Conservation (phyloP, 371 early-diverging fungal genomes). For the Nematocida sp. region DNA sequence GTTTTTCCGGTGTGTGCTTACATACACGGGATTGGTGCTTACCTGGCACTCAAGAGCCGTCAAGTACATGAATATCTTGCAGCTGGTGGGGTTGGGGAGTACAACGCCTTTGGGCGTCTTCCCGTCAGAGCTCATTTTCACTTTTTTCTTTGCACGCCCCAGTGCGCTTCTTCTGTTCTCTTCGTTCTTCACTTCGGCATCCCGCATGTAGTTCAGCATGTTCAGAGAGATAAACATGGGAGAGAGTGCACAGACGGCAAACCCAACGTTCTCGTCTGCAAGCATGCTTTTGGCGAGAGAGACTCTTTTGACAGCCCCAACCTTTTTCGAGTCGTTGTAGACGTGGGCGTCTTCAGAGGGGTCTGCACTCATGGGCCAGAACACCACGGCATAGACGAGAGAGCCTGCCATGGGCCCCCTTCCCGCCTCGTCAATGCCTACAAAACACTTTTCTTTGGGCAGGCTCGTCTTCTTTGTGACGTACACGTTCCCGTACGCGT, state of each 20-base stretch:
- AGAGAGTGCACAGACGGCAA: constrained; percentile 48
- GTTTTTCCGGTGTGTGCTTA: constrained; percentile 66
- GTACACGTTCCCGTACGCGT: constrained; percentile 19
- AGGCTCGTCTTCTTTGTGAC: constrained; percentile 22
- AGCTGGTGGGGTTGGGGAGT: background rate
- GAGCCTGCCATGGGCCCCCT: constrained; percentile 86
- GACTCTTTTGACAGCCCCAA: constrained; percentile 68
- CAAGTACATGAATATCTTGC: background rate
- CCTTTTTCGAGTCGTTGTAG: constrained; percentile 63
- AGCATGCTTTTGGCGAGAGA: constrained; percentile 68
- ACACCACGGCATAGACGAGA: constrained; percentile 62
- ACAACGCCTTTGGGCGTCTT: background rate
- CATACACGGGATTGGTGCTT: background rate
- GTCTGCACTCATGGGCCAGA: constrained; percentile 15
- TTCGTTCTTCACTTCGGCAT: background rate
- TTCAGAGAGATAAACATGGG: constrained; percentile 54
- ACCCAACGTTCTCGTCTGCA: constrained; percentile 70
- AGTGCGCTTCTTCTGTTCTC: background rate
- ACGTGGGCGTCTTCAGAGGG: background rate
- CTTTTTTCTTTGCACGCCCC: background rate
- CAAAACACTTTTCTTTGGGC: constrained; percentile 10
- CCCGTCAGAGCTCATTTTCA: background rate
- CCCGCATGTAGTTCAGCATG: constrained; percentile 60
- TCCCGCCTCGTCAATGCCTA: constrained; percentile 98
- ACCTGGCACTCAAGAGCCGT: background rate